Evolutionary conservation across 2,329 filamentous ascomycete species (phyloP).

Genomic region (Calycina marina): DNA sequence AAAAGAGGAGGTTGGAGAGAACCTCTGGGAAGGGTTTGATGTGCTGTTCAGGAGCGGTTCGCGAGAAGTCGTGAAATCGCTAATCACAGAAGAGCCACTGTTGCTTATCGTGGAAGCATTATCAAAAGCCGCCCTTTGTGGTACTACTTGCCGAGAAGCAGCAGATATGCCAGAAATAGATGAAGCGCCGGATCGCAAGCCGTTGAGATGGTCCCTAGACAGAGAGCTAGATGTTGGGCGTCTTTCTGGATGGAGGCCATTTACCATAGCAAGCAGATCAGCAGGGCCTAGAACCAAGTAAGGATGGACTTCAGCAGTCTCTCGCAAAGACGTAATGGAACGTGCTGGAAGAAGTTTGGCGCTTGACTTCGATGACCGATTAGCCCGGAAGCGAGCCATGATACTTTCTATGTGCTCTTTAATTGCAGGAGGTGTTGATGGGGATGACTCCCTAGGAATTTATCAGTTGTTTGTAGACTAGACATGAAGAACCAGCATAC

Average conservation of each 20-base stretch:
- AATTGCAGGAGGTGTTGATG: constrained; percentile 46
- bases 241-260: constrained; percentile 68
- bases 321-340: constrained; percentile 56
- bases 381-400: constrained; percentile 41
- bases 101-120: constrained; percentile 58
- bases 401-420: constrained; percentile 60
- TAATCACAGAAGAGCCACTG: constrained; percentile 57
- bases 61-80: constrained; percentile 51
- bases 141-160: constrained; percentile 50
- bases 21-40: constrained; percentile 33
- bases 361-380: constrained; percentile 29
- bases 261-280: constrained; percentile 67
- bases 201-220: constrained; percentile 38
- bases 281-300: constrained; percentile 68
- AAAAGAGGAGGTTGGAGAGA: constrained; percentile 35
- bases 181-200: constrained; percentile 49
- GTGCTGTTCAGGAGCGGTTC: constrained; percentile 47
- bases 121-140: constrained; percentile 38
- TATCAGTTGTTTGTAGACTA: constrained; percentile 2
- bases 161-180: constrained; percentile 53
- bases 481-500: constrained; percentile 24
- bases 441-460: constrained; percentile 36
- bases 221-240: constrained; percentile 43
- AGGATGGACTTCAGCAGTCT: constrained; percentile 65
- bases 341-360: constrained; percentile 53